Base-by-base conservation (phyloP, 2,329 filamentous ascomycete genomes). In the Fusarium sp. region DNA sequence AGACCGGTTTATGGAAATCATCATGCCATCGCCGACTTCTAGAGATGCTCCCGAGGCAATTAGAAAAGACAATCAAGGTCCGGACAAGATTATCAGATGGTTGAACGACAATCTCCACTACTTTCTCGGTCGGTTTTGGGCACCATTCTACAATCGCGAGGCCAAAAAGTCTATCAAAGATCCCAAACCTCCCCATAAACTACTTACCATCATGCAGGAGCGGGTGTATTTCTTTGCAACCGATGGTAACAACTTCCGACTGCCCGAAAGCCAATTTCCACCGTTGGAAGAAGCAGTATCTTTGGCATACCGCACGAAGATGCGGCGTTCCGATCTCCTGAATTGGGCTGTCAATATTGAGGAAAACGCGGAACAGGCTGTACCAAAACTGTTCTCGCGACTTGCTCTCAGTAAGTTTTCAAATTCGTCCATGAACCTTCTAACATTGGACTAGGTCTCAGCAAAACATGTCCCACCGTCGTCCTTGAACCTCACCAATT, bases 301-400 rank as follows among this genome's bases (percentile, higher is more conserved):
- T 9, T 61, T 67, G 0, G 28, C 58, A 1, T 52, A 43, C 6
- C 77, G 81, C 6, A 77, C 75, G 2, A 78, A 77, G 7, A 76
- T 86, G 69, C 74, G 70, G 4, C 77, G 81, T 4, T 74, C 70
- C 23, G 72, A 78, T 3, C 80, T 90, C 65, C 69, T 90, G 3
- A 77, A 84, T 26, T 89, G 86, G 86, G 80, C 88, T 0, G 76
- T 90, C 28, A 80, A 84, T 23, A 75, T 84, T 4, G 70, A 78
- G 5, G 62, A 77, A 1, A 90, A 87, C 59, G 69, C 77, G 6
- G 11, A 75, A 0, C 84, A 90, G 61, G 79, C 84, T 0, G 79
- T 82, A 7, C 77, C 86, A 4, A 91, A 90, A 66, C 76, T 90
- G 0, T 91, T 89, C 67, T 85, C 87, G 1, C 83, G 88, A 12